phyloP scores from a whole-genome alignment of 1,284 basidiomycete genomes.

The Fomitiporia mediterranea region DNA sequence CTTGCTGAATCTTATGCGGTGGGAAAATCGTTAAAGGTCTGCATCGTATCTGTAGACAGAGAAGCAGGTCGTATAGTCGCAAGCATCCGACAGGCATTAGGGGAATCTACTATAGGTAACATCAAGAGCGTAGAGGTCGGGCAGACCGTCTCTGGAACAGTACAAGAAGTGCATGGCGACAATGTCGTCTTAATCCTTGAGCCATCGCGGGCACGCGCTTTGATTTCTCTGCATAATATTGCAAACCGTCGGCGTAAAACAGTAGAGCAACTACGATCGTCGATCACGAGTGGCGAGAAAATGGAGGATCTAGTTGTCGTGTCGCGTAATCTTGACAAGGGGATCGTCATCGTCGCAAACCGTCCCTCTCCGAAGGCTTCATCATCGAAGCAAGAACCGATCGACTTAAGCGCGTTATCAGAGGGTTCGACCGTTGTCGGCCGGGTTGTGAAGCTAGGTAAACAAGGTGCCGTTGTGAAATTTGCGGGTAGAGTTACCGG shows the following conservation, averaged over 20 bases:
- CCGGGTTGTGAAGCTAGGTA: conserved; percentile 66
- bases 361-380: conserved; percentile 49
- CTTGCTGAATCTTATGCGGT: conserved; percentile 69
- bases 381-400: conserved; percentile 43
- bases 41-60: conserved; percentile 70
- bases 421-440: conserved; percentile 75
- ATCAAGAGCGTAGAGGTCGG: conserved; percentile 76
- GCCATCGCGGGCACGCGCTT: conserved; percentile 69
- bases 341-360: conserved; percentile 82
- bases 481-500: conserved; percentile 68
- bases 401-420: conserved; percentile 63
- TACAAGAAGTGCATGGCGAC: conserved; percentile 80
- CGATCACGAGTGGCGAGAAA: conserved; percentile 68
- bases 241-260: conserved; percentile 75
- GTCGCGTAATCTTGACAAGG: conserved; percentile 85
- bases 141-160: conserved; percentile 62
- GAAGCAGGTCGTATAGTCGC: conserved; percentile 70
- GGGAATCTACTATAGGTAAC: conserved; percentile 51
- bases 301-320: conserved; percentile 82
- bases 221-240: conserved; percentile 83
- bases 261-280: conserved; percentile 64
- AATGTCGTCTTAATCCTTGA: conserved; percentile 74
- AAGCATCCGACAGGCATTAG: conserved; percentile 81
- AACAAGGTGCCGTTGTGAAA: conserved; percentile 72
- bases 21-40: conserved; percentile 85